A percentile compares a stretch with the other conserved stretches of the same genome.
Evolutionary conservation across 2,329 filamentous ascomycete species (phyloP).

Genomic region (Talaromyces sp.): DNA sequence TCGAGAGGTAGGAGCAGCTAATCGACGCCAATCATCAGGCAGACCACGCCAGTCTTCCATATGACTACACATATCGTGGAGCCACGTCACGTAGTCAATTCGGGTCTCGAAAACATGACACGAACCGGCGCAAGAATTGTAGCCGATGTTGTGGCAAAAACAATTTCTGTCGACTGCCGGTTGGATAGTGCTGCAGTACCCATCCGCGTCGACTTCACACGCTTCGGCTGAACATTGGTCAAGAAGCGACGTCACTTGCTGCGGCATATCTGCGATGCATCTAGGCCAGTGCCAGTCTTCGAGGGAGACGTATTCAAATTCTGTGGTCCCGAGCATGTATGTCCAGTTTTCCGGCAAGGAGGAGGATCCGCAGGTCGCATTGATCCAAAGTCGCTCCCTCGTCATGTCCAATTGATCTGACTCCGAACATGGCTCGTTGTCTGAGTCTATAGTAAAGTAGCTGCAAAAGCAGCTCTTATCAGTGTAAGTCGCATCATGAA

Average conservation of each 20-base stretch:
- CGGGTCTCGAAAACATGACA: neutral
- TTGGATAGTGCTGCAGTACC: neutral
- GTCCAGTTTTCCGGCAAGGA: neutral
- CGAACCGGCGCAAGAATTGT: neutral
- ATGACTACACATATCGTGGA: neutral
- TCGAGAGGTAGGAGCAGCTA: neutral
- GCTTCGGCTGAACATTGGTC: neutral
- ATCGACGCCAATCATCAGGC: neutral
- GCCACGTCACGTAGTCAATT: neutral
- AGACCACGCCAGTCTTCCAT: conserved; percentile 3
- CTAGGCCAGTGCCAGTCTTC: conserved; percentile 4
- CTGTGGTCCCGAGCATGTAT: neutral
- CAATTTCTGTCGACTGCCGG: neutral
- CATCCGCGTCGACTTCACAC: neutral
- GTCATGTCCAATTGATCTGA: neutral
- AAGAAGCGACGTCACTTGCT: neutral
- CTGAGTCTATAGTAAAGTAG: neutral
- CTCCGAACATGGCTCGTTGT: neutral
- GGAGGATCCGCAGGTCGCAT: neutral
- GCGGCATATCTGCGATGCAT: neutral
- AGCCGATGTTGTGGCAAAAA: conserved; percentile 2
- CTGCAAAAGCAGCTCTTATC: conserved; percentile 5
- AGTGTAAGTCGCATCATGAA: neutral
- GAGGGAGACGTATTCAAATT: neutral
- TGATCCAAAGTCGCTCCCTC: neutral